A percentile compares a stretch with the other conserved stretches of the same genome.
These are phyloP conservation scores for Blastobotrys attinorum DNA, from an alignment of 805 yeast species.

Conservation along the genomic window DNA sequence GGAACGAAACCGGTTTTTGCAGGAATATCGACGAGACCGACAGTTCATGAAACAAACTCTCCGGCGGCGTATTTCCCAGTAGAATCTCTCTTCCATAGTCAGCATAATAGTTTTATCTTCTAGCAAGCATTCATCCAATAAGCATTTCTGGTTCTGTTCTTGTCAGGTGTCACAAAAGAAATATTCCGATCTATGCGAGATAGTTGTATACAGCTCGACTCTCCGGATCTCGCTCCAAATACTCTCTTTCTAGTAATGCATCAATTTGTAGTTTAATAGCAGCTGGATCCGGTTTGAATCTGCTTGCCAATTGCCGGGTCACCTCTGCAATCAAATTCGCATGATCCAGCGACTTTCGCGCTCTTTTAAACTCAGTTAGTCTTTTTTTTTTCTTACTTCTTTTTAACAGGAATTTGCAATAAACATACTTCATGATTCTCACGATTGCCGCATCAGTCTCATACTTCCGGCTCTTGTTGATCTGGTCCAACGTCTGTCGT, in stretches of 20 bases:
- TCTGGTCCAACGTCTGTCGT: conserved; percentile 40
- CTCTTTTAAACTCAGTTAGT: neutral
- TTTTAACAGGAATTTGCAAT: neutral
- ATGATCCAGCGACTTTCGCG: conserved; percentile 53
- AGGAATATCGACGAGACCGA: conserved; percentile 20
- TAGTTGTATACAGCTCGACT: conserved; percentile 57
- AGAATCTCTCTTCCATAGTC: neutral
- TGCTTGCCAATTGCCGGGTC: conserved; percentile 45
- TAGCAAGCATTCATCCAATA: neutral
- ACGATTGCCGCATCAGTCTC: conserved; percentile 83
- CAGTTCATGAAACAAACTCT: conserved; percentile 17
- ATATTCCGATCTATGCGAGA: conserved; percentile 37
- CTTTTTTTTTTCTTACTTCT: no score
- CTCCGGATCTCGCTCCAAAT: conserved; percentile 60
- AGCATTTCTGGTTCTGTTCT: neutral
- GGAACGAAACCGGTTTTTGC: conserved; percentile 18
- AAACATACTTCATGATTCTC: conserved; percentile 59
- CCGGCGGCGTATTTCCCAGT: neutral
- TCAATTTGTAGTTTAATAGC: conserved; percentile 68
- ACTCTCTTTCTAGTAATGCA: conserved; percentile 72
- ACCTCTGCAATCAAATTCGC: conserved; percentile 62
- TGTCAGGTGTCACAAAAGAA: neutral
- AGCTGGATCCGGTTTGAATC: conserved; percentile 64
- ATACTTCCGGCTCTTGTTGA: conserved; percentile 55
- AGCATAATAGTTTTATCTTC: neutral